Percentiles rank a stretch among this genome's conserved stretches.
phyloP scores from a whole-genome alignment of 208 protist genomes.

The Chromosphaera perkinsii region DNA sequence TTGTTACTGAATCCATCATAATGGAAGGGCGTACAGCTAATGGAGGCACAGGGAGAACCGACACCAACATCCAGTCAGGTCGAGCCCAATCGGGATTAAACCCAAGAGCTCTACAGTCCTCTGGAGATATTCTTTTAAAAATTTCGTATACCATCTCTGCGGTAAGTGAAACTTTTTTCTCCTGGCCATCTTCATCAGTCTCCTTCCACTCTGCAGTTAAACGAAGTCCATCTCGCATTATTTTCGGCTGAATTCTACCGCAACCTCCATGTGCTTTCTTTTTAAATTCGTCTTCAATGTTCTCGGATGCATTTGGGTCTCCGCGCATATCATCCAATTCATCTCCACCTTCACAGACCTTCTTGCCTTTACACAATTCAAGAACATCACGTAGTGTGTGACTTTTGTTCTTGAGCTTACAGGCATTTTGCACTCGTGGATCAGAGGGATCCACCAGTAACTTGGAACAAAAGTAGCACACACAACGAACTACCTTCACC shows the following conservation, averaged over 20 bases:
- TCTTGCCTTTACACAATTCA: conserved; percentile 57
- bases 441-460: conserved; percentile 48
- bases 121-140: conserved; percentile 67
- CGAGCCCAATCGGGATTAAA: conserved; percentile 68
- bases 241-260: conserved; percentile 68
- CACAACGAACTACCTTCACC: conserved; percentile 85
- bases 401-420: conserved; percentile 45
- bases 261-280: conserved; percentile 64
- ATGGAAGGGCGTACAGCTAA: conserved; percentile 94
- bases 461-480: conserved; percentile 92
- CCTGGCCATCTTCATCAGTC: conserved; percentile 26
- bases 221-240: conserved; percentile 54
- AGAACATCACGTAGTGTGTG: conserved; percentile 34
- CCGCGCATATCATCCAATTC: conserved; percentile 10
- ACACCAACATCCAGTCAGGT: conserved; percentile 90
- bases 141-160: conserved; percentile 57
- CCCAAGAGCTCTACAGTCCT: conserved; percentile 64
- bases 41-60: conserved; percentile 89
- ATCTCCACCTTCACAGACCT: conserved; percentile 54
- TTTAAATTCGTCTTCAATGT: conserved; percentile 5
- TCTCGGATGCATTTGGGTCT: conserved; percentile 19
- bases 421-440: conserved; percentile 22
- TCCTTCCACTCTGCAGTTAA: conserved; percentile 62
- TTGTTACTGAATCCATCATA: conserved; percentile 65
- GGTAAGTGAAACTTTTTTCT: conserved; percentile 35